Conservation (phyloP, 306 rosid species). For the Corylus americana region DNA sequence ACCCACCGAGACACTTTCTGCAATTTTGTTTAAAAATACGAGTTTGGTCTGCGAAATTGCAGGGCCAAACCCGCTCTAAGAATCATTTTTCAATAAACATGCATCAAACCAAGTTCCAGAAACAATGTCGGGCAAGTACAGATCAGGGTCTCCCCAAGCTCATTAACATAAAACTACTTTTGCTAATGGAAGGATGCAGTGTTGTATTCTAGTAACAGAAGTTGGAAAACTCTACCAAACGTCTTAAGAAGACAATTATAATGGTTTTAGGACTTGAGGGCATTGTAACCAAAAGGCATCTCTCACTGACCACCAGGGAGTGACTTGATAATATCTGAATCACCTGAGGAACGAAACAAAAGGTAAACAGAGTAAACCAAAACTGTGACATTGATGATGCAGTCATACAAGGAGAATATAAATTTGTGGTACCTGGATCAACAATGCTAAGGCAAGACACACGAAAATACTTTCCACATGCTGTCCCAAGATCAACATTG, state of each 20-base stretch:
- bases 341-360: conserved; percentile 38
- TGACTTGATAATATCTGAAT: conserved; percentile 53
- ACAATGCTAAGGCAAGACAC: conserved; percentile 85
- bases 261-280: neutral
- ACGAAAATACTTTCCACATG: conserved; percentile 77
- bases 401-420: neutral
- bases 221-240: neutral
- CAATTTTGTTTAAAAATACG: too few relatives aligned
- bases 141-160: neutral
- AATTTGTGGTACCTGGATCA: conserved; percentile 59
- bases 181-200: neutral
- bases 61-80: too few relatives aligned
- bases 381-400: neutral
- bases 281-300: neutral
- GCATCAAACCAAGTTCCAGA: neutral
- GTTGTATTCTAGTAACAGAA: neutral
- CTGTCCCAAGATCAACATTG: conserved; percentile 81
- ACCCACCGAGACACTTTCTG: too few relatives aligned
- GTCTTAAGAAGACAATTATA: neutral
- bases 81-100: neutral
- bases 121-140: neutral
- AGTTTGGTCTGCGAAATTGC: too few relatives aligned
- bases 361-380: neutral
- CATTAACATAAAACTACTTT: neutral
- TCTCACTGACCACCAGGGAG: conserved; percentile 45